These are phyloP conservation scores for Phytopythium vexans DNA, from an alignment of 352 stramenopile genomes.

Conservation along the genomic window DNA sequence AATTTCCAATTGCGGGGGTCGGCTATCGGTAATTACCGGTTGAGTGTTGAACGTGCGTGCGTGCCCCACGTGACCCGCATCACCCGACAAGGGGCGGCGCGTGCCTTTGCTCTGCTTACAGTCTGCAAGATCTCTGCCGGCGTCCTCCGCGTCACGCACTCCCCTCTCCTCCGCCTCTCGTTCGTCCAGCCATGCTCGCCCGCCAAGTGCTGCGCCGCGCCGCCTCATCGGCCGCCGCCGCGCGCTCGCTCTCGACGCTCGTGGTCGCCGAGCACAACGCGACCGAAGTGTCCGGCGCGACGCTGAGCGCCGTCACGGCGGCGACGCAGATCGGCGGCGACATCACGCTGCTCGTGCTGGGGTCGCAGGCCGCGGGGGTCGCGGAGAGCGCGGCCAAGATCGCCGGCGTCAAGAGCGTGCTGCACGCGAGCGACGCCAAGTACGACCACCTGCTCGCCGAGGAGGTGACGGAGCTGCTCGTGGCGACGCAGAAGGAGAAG, in stretches of 20 bases:
- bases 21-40: no score
- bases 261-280: conserved; percentile 88
- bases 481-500: conserved; percentile 55
- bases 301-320: conserved; percentile 85
- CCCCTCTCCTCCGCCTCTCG: not conserved
- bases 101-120: no score
- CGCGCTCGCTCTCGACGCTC: conserved; percentile 64
- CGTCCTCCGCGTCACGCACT: not conserved
- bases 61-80: no score
- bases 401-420: conserved; percentile 72
- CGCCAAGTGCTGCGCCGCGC: conserved; percentile 47
- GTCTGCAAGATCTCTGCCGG: no score
- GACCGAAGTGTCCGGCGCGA: conserved; percentile 59
- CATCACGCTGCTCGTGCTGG: conserved; percentile 75
- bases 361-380: conserved; percentile 52
- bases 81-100: no score
- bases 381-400: conserved; percentile 76
- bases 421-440: conserved; percentile 81
- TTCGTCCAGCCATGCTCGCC: conserved; percentile 22
- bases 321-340: conserved; percentile 80
- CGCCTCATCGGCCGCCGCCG: conserved; percentile 23
- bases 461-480: conserved; percentile 79
- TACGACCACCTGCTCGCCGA: conserved; percentile 89
- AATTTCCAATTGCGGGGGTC: no score
- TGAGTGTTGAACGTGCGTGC: no score